Base-by-base conservation (phyloP, 495 filamentous ascomycete genomes). In the Clavariopsis aquatica region DNA sequence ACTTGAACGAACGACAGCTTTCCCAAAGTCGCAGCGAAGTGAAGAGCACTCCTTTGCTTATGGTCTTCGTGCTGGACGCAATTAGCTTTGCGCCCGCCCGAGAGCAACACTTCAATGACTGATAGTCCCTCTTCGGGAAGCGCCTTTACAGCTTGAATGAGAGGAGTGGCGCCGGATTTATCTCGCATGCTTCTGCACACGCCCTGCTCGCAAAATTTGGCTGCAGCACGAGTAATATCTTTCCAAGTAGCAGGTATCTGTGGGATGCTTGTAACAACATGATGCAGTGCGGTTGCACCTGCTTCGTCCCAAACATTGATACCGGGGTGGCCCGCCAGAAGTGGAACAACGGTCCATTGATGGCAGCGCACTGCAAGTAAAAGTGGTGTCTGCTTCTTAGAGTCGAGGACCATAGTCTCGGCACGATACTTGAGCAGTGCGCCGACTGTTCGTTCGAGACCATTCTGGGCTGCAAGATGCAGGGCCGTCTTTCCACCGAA, bases 21-120 rank as follows among this genome's bases (percentile, higher is more conserved):
- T 1, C 36, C 60, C 26, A 63, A 13, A n/a, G 65, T 68, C 2
- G 65, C 65, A n/a, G 65, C 65, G 41, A 52, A 64, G 55, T 63
- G 51, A 13, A 68, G 52, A 0, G 65, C 65, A 46, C 46, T 58
- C 0, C 54, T 43, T 23, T 59, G 41, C 36, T 64, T 57, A 26
- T 64, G 65, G 23, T 68, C 65, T 19, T 68, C 65, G 54, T 68
- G 65, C 12, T 22, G 49, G 28, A 68, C 60, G 49, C 65, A 68
- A 26, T 68, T 68, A 36, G n/a, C 26, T 27, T 36, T 27, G 22
- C 29, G 26, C n/a, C 24, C 52, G 15, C 52, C 49, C 24, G 59
- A 19, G 15, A 68, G 41, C 0, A 68, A 31, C 2, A 57, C 54
- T 28, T 68, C 59, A 22, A 68, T 34, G 24, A 68, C 65, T 1